These are phyloP conservation scores for Puccinia horiana DNA, from an alignment of 1,284 basidiomycete species.

Conservation along the genomic window DNA sequence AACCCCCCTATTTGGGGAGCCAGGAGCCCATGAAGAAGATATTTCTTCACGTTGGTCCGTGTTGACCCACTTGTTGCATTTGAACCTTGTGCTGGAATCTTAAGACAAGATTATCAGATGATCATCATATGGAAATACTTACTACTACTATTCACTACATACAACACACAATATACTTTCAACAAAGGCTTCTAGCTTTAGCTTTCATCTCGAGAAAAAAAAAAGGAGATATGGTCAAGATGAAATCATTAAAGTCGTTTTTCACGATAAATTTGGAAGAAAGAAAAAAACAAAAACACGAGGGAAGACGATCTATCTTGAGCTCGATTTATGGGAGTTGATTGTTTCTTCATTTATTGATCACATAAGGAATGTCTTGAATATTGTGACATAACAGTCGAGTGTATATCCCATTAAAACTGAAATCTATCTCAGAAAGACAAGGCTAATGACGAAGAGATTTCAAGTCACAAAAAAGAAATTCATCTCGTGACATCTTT, in stretches of 20 bases:
- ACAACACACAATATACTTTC: constrained; percentile 4
- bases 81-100: neutral
- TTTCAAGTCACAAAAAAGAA: neutral
- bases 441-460: neutral
- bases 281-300: neutral
- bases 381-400: neutral
- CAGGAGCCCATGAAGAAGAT: too few relatives aligned
- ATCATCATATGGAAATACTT: neutral
- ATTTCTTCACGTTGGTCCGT: too few relatives aligned
- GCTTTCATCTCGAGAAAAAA: neutral
- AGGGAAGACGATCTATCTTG: neutral
- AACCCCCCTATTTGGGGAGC: too few relatives aligned
- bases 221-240: neutral
- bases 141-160: neutral
- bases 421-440: neutral
- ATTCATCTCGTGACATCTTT: neutral
- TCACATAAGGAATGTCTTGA: neutral
- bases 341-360: neutral
- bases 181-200: neutral
- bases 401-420: constrained; percentile 1
- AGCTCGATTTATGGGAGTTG: neutral
- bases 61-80: too few relatives aligned
- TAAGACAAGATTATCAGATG: neutral
- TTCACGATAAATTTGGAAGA: neutral
- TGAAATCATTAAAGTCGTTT: neutral